Evolutionary conservation across 441 rosid genomes (phyloP).

Genomic region (Populus hybrid): DNA sequence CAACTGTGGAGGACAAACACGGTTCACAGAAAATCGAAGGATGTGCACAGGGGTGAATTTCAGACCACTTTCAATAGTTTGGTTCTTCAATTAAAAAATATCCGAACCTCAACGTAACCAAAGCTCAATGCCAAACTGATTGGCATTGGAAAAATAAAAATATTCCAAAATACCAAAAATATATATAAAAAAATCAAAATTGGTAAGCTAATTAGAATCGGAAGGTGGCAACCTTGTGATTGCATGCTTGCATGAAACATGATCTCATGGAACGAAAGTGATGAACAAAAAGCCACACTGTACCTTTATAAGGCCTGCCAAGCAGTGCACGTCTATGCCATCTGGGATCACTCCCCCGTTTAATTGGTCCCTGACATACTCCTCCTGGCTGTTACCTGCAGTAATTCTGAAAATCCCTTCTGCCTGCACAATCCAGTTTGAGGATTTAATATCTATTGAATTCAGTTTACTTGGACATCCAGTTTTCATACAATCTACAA

Average conservation of each 20-base stretch:
- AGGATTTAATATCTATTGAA: background rate
- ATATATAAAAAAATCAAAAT: too few relatives aligned
- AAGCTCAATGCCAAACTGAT: too few relatives aligned
- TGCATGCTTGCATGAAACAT: background rate
- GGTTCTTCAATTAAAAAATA: too few relatives aligned
- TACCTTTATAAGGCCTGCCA: slow-evolving; percentile 95
- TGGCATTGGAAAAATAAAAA: too few relatives aligned
- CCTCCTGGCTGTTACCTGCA: slow-evolving; percentile 85
- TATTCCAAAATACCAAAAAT: too few relatives aligned
- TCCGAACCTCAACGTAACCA: too few relatives aligned
- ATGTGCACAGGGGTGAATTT: background rate
- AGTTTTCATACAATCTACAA: background rate
- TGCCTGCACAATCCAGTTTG: slow-evolving; percentile 40
- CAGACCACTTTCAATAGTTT: background rate
- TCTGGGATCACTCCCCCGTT: slow-evolving; percentile 66
- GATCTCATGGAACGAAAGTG: background rate
- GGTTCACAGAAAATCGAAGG: background rate
- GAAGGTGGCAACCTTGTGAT: background rate
- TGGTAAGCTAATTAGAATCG: background rate
- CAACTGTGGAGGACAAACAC: background rate
- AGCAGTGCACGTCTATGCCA: slow-evolving; percentile 71
- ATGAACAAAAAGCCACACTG: background rate
- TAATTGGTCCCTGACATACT: slow-evolving; percentile 75
- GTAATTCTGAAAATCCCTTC: slow-evolving; percentile 90
- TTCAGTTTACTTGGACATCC: background rate